Conservation (phyloP, 768 basidiomycete genomes). For the Daedalea quercina region DNA sequence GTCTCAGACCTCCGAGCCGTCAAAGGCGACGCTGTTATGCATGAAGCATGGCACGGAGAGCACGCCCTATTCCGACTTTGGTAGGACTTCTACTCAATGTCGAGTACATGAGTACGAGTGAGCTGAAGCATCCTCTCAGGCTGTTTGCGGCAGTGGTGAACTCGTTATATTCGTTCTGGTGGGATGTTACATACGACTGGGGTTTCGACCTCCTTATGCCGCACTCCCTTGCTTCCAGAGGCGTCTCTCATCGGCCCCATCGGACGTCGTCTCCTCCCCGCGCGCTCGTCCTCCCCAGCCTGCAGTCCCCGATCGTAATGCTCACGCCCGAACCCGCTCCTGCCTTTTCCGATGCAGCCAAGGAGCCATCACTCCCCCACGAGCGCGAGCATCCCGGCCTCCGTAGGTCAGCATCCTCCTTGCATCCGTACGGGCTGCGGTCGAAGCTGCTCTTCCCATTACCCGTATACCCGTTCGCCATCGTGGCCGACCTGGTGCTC, state of each 20-base stretch:
- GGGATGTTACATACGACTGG: slow-evolving; percentile 99
- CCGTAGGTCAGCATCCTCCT: background rate
- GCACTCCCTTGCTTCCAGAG: slow-evolving; percentile 11
- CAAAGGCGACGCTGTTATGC: slow-evolving; percentile 36
- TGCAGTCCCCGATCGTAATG: slow-evolving; percentile 30
- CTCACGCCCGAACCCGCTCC: slow-evolving; percentile 11
- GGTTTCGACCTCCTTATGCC: slow-evolving; percentile 66
- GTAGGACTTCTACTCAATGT: slow-evolving; percentile 33
- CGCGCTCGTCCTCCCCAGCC: slow-evolving; percentile 39
- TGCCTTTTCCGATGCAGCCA: slow-evolving; percentile 1
- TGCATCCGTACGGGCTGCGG: slow-evolving; percentile 69
- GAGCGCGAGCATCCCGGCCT: background rate
- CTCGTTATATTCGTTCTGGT: slow-evolving; percentile 96
- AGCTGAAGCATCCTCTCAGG: slow-evolving; percentile 40
- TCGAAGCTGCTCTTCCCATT: slow-evolving; percentile 71
- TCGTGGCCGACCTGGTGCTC: slow-evolving; percentile 79
- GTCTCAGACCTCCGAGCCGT: slow-evolving; percentile 48
- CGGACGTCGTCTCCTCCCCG: slow-evolving; percentile 29
- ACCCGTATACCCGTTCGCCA: slow-evolving; percentile 74
- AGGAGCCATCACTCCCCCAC: background rate
- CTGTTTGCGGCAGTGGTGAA: slow-evolving; percentile 79
- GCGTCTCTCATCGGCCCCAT: slow-evolving; percentile 4
- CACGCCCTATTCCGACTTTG: slow-evolving; percentile 80
- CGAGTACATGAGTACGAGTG: background rate
- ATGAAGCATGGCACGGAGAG: slow-evolving; percentile 64